Evolutionary conservation across 2,329 filamentous ascomycete genomes (phyloP).

Genomic region (Pseudocercospora macadamiae): DNA sequence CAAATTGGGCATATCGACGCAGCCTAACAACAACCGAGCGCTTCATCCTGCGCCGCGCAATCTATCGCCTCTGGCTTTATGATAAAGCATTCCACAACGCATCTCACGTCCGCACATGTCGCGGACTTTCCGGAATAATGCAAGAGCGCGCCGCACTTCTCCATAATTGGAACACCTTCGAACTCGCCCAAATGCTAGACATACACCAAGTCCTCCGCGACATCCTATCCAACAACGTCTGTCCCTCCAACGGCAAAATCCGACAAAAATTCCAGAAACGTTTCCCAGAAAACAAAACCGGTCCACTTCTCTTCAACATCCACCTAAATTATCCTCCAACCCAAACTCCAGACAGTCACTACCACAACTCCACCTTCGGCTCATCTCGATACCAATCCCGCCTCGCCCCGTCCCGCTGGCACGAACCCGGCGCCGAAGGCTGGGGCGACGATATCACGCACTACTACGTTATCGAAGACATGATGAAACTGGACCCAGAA

Average conservation of each 20-base stretch:
- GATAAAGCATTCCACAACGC: slow-evolving; percentile 60
- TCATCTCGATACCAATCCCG: slow-evolving; percentile 49
- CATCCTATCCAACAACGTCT: slow-evolving; percentile 60
- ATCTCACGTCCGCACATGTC: slow-evolving; percentile 54
- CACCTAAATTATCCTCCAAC: slow-evolving; percentile 39
- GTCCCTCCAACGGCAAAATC: slow-evolving; percentile 64
- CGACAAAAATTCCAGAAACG: slow-evolving; percentile 62
- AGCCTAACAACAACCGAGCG: slow-evolving; percentile 55
- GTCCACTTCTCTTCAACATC: slow-evolving; percentile 55
- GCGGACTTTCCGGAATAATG: slow-evolving; percentile 51
- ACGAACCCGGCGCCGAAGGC: slow-evolving; percentile 60
- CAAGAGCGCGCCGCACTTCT: slow-evolving; percentile 59
- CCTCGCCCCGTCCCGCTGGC: slow-evolving; percentile 51
- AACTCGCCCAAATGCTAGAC: slow-evolving; percentile 64
- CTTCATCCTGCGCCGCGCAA: slow-evolving; percentile 56
- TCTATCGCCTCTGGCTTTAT: slow-evolving; percentile 66
- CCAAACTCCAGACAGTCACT: slow-evolving; percentile 40
- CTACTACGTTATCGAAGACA: slow-evolving; percentile 66
- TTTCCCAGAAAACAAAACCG: slow-evolving; percentile 54
- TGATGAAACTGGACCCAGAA: slow-evolving; percentile 65
- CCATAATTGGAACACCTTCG: slow-evolving; percentile 60
- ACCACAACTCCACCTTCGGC: slow-evolving; percentile 40
- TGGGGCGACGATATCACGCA: slow-evolving; percentile 67
- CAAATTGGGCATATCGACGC: slow-evolving; percentile 58
- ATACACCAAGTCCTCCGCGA: slow-evolving; percentile 59